These are phyloP conservation scores for Exsudoporus frostii DNA, from an alignment of 768 basidiomycete species.

Conservation along the genomic window DNA sequence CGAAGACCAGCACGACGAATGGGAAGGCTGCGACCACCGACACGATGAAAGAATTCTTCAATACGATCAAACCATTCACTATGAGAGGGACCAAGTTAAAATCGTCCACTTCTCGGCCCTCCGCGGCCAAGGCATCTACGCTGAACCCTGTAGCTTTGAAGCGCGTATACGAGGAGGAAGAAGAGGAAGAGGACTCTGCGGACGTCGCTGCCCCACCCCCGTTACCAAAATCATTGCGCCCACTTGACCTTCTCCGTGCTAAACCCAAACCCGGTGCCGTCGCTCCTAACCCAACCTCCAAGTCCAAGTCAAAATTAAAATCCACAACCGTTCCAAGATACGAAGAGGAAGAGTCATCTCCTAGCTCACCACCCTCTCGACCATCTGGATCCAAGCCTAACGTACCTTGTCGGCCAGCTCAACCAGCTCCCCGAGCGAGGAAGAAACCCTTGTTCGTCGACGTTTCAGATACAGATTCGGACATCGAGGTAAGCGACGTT, in stretches of 20 bases:
- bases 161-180: slow-evolving; percentile 9
- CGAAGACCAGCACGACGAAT: not conserved
- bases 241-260: slow-evolving; percentile 26
- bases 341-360: slow-evolving; percentile 14
- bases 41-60: slow-evolving; percentile 11
- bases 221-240: slow-evolving; percentile 20
- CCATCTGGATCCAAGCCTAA: not conserved
- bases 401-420: not conserved
- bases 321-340: not conserved
- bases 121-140: not conserved
- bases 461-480: slow-evolving; percentile 25
- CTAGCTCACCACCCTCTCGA: not conserved
- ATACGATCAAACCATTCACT: slow-evolving; percentile 8
- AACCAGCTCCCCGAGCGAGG: not conserved
- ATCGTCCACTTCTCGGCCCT: not conserved
- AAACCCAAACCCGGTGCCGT: not conserved
- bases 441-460: slow-evolving; percentile 21
- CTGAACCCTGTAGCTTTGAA: not conserved
- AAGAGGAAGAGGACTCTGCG: slow-evolving; percentile 1
- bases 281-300: not conserved
- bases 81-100: slow-evolving; percentile 2
- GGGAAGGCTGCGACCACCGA: not conserved
- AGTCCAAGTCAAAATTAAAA: not conserved
- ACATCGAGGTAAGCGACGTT: slow-evolving; percentile 16
- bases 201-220: not conserved